Percentiles rank a stretch among this genome's conserved stretches.
These are phyloP conservation scores for Capniomyces stellatus DNA, from an alignment of 371 early-diverging fungal genomes.

Conservation along the genomic window DNA sequence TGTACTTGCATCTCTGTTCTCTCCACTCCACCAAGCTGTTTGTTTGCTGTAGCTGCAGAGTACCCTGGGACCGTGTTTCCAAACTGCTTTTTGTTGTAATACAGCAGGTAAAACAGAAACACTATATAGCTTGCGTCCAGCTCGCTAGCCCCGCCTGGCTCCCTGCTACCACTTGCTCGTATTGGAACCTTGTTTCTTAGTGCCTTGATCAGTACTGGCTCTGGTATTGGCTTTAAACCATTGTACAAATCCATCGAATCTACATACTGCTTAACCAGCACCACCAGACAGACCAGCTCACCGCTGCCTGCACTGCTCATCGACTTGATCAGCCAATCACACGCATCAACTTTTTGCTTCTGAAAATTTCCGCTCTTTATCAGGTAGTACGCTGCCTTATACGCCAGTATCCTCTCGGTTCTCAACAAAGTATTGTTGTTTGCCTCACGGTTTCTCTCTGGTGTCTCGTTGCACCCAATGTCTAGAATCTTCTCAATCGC, in stretches of 20 bases:
- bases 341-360: background rate
- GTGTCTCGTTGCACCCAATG: background rate
- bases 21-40: background rate
- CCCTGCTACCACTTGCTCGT: background rate
- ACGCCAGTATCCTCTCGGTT: background rate
- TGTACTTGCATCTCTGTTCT: background rate
- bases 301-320: background rate
- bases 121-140: conserved; percentile 16
- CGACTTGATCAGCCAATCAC: background rate
- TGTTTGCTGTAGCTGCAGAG: background rate
- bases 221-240: conserved; percentile 17
- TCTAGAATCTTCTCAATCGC: background rate
- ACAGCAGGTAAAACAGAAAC: conserved; percentile 21
- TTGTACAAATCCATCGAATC: conserved; percentile 9
- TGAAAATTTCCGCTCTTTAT: background rate
- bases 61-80: background rate
- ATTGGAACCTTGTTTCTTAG: conserved; percentile 5
- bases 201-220: conserved; percentile 9
- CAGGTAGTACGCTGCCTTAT: background rate
- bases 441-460: background rate
- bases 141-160: background rate
- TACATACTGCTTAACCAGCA: conserved; percentile 15
- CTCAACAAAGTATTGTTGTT: background rate
- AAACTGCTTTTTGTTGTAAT: conserved; percentile 15
- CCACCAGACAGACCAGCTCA: background rate